Conservation (phyloP, 345 rosid species). For the Brassica rapa region DNA sequence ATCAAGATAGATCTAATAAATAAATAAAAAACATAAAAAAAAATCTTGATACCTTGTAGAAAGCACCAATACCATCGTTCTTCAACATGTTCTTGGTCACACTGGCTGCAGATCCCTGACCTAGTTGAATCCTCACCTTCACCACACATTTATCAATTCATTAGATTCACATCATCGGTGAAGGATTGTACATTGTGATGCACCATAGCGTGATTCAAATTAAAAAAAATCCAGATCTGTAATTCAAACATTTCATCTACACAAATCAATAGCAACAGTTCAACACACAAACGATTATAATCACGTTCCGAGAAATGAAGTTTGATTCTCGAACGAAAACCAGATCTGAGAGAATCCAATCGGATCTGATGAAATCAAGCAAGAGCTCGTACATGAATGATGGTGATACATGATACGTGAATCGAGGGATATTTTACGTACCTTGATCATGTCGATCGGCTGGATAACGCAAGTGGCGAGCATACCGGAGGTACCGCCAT, state of each 20-base stretch:
- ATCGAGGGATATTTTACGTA: slow-evolving; percentile 15
- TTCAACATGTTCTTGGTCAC: slow-evolving; percentile 80
- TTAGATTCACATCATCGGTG: background rate
- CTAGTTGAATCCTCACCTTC: slow-evolving; percentile 97
- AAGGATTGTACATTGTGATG: background rate
- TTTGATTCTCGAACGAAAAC: background rate
- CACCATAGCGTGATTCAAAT: slow-evolving; percentile 1
- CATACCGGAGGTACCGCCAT: slow-evolving; percentile 98
- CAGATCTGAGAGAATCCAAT: slow-evolving; percentile 34
- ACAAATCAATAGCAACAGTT: background rate
- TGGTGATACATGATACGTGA: background rate
- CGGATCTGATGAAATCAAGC: slow-evolving; percentile 47
- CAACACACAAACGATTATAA: background rate
- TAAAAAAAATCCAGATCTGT: slow-evolving; percentile 35
- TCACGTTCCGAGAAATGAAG: background rate
- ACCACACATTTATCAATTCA: slow-evolving; percentile 26
- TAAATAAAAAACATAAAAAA: background rate
- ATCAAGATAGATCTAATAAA: slow-evolving; percentile 10
- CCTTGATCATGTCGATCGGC: slow-evolving; percentile 98
- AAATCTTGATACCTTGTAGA: slow-evolving; percentile 70
- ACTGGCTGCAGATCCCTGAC: slow-evolving; percentile 86
- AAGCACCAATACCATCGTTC: slow-evolving; percentile 85
- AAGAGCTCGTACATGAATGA: background rate
- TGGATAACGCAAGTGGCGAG: slow-evolving; percentile 99
- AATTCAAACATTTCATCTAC: background rate